Percentiles rank a stretch among this genome's conserved stretches.
These are phyloP conservation scores for Chara braunii DNA, from an alignment of 139 green algal genomes.

Conservation along the genomic window DNA sequence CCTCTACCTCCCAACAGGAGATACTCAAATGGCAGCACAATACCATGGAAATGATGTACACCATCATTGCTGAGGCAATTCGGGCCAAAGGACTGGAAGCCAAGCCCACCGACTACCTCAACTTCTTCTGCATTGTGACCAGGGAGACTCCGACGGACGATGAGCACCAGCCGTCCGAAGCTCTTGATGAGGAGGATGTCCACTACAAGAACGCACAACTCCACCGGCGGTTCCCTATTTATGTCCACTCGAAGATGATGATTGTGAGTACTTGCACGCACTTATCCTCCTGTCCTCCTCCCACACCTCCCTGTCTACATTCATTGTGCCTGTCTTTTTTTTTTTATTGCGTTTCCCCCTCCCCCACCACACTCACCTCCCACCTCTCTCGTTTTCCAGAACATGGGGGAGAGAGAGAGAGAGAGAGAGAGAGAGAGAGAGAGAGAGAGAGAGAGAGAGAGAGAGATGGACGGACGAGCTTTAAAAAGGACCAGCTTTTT, in stretches of 20 bases:
- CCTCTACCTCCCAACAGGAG: slow-evolving; percentile 43
- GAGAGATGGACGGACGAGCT: too few species aligned
- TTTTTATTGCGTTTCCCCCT: slow-evolving; percentile 48
- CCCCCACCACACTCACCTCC: too few species aligned
- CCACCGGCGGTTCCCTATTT: slow-evolving; percentile 49
- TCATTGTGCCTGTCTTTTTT: slow-evolving; percentile 50
- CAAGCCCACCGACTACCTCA: slow-evolving; percentile 55
- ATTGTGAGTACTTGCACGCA: slow-evolving; percentile 53
- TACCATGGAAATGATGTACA: slow-evolving; percentile 45
- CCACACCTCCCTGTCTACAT: slow-evolving; percentile 45
- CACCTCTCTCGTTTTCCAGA: too few species aligned
- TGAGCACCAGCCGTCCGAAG: neutral
- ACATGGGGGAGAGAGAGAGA: too few species aligned
- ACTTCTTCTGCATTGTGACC: slow-evolving; percentile 58
- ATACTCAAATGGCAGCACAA: slow-evolving; percentile 50
- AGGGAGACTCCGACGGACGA: neutral
- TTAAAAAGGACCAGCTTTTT: too few species aligned
- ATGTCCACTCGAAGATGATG: slow-evolving; percentile 57
- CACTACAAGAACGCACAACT: too few species aligned
- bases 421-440: too few species aligned
- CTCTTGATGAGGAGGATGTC: too few species aligned
- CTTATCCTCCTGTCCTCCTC: slow-evolving; percentile 54
- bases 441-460: too few species aligned
- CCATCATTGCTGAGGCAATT: slow-evolving; percentile 18
- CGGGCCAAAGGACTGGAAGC: neutral